Conservation (phyloP, 2,329 filamentous ascomycete genomes). For the Truncatella angustata region DNA sequence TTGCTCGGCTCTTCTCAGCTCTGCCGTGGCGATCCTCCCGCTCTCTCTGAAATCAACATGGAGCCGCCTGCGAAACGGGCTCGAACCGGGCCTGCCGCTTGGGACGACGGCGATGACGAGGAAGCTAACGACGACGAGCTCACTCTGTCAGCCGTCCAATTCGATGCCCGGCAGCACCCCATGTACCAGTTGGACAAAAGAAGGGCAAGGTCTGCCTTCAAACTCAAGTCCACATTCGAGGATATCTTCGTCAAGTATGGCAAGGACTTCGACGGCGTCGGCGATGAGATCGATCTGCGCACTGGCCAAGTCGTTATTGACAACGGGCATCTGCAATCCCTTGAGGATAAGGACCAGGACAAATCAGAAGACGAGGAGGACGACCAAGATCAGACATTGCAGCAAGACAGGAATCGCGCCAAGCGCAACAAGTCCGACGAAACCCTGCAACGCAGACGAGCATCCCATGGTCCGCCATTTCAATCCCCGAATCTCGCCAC, state of each 20-base stretch:
- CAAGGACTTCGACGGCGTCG: conserved; percentile 76
- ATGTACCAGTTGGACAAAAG: conserved; percentile 58
- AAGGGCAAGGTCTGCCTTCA: conserved; percentile 64
- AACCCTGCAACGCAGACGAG: conserved; percentile 11
- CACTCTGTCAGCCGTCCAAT: conserved; percentile 44
- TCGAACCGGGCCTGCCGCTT: conserved; percentile 44
- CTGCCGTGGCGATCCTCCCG: background rate
- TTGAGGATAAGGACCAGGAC: conserved; percentile 33
- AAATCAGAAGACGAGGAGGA: conserved; percentile 33
- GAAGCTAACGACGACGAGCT: conserved; percentile 45
- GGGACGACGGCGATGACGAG: conserved; percentile 38
- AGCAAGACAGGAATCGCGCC: background rate
- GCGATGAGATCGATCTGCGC: conserved; percentile 83
- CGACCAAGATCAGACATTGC: conserved; percentile 33
- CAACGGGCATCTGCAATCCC: conserved; percentile 76
- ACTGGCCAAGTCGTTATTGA: conserved; percentile 84
- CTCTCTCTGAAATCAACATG: conserved; percentile 36
- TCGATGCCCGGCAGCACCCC: conserved; percentile 48
- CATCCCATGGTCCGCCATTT: conserved; percentile 14
- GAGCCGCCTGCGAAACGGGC: conserved; percentile 60
- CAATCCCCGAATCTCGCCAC: conserved; percentile 13
- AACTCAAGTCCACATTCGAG: conserved; percentile 82
- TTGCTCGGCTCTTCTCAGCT: background rate
- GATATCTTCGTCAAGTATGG: conserved; percentile 87
- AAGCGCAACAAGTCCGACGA: conserved; percentile 17